Percentiles rank a stretch among this genome's conserved stretches.
These are phyloP conservation scores for Phascolomyces articulosus DNA, from an alignment of 371 early-diverging fungal species.

Conservation along the genomic window DNA sequence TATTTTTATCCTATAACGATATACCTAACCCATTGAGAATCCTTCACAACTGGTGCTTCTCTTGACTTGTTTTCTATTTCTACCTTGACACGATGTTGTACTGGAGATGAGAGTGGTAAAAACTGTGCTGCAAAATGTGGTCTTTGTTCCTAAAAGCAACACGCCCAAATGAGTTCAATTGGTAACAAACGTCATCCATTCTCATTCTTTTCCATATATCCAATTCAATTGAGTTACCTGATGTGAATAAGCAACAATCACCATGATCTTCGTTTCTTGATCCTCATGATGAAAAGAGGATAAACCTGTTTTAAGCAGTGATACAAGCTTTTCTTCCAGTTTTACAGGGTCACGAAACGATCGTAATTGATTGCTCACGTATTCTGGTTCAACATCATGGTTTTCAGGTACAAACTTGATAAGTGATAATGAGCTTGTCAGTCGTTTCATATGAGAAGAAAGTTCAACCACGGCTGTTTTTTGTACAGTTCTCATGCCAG, in stretches of 20 bases:
- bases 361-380: conserved; percentile 24
- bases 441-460: conserved; percentile 50
- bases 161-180: background rate
- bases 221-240: conserved; percentile 24
- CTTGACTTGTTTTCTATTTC: conserved; percentile 50
- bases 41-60: conserved; percentile 56
- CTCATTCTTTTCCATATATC: too few species aligned
- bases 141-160: conserved; percentile 21
- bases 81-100: conserved; percentile 39
- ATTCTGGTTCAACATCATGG: conserved; percentile 21
- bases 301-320: conserved; percentile 47
- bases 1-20: too few species aligned
- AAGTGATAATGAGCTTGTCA: conserved; percentile 46
- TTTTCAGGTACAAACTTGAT: conserved; percentile 33
- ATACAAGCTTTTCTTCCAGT: conserved; percentile 40
- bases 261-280: conserved; percentile 42
- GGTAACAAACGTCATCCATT: too few species aligned
- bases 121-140: conserved; percentile 55
- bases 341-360: conserved; percentile 30
- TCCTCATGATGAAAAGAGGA: conserved; percentile 39
- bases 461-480: conserved; percentile 50
- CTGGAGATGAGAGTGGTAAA: conserved; percentile 29
- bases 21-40: conserved; percentile 70
- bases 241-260: conserved; percentile 44
- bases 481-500: conserved; percentile 53